Evolutionary conservation across 495 filamentous ascomycete genomes (phyloP).

Genomic region (Aspergillus sclerotiicarbonarius): DNA sequence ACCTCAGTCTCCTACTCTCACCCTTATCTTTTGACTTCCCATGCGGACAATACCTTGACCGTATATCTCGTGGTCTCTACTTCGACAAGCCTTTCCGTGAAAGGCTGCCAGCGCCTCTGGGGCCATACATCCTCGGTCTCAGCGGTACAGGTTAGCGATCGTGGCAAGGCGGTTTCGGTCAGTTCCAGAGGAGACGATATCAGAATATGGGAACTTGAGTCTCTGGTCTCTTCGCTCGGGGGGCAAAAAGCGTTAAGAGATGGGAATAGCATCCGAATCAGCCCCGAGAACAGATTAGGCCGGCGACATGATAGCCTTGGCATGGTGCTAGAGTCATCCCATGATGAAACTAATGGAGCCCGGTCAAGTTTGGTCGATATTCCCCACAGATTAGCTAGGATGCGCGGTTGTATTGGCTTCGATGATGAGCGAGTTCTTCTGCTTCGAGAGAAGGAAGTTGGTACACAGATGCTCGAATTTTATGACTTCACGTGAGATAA

Average conservation of each 20-base stretch:
- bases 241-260: conserved; percentile 34
- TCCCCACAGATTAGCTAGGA: conserved; percentile 16
- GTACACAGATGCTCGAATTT: conserved; percentile 72
- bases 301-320: conserved; percentile 10
- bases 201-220: conserved; percentile 92
- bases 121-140: conserved; percentile 92
- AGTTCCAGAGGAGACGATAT: conserved; percentile 80
- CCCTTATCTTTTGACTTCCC: conserved; percentile 84
- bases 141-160: conserved; percentile 77
- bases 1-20: conserved; percentile 83
- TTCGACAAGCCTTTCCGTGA: conserved; percentile 62
- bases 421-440: conserved; percentile 92
- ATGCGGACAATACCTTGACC: conserved; percentile 89
- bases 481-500: conserved; percentile 82
- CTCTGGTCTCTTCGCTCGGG: conserved; percentile 52
- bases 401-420: conserved; percentile 76
- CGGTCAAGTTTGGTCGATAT: neutral
- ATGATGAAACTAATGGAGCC: neutral
- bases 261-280: conserved; percentile 57
- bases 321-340: conserved; percentile 21
- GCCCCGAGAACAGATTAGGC: conserved; percentile 31
- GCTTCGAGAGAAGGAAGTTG: conserved; percentile 65
- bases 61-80: conserved; percentile 82
- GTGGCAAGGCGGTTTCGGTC: conserved; percentile 89
- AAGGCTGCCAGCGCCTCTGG: conserved; percentile 76